Conservation (phyloP, 768 basidiomycete species). For the Phlebiopsis gigantea region DNA sequence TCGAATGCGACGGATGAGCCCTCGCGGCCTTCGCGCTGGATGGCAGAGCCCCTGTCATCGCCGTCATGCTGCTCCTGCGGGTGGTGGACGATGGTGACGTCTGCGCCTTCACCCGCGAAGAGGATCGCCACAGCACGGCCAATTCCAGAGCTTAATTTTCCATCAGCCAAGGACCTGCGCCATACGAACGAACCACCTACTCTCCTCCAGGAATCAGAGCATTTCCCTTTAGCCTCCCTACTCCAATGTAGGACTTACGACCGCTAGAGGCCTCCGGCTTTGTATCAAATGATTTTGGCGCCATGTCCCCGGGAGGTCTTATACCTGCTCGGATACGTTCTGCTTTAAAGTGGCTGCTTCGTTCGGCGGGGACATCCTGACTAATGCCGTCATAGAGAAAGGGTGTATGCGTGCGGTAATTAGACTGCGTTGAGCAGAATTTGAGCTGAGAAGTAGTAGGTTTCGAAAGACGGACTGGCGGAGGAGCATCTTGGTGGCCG, state of each 20-base stretch:
- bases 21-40: slow-evolving; percentile 37
- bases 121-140: slow-evolving; percentile 45
- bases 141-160: slow-evolving; percentile 38
- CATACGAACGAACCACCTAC: slow-evolving; percentile 3
- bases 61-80: slow-evolving; percentile 53
- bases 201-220: slow-evolving; percentile 21
- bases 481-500: background rate
- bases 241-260: slow-evolving; percentile 45
- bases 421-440: background rate
- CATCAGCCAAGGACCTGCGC: background rate
- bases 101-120: slow-evolving; percentile 50
- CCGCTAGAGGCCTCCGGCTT: slow-evolving; percentile 45
- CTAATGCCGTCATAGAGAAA: background rate
- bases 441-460: background rate
- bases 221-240: slow-evolving; percentile 33
- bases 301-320: slow-evolving; percentile 48
- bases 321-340: slow-evolving; percentile 32
- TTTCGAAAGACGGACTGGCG: slow-evolving; percentile 2
- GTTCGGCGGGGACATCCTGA: slow-evolving; percentile 10
- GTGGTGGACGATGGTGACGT: slow-evolving; percentile 49
- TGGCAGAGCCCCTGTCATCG: slow-evolving; percentile 39
- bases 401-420: background rate
- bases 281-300: slow-evolving; percentile 34
- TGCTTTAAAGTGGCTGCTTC: slow-evolving; percentile 19
- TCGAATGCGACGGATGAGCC: slow-evolving; percentile 35